Conservation (phyloP, 2,329 filamentous ascomycete genomes). For the Ophiostoma himal-ulmi region DNA sequence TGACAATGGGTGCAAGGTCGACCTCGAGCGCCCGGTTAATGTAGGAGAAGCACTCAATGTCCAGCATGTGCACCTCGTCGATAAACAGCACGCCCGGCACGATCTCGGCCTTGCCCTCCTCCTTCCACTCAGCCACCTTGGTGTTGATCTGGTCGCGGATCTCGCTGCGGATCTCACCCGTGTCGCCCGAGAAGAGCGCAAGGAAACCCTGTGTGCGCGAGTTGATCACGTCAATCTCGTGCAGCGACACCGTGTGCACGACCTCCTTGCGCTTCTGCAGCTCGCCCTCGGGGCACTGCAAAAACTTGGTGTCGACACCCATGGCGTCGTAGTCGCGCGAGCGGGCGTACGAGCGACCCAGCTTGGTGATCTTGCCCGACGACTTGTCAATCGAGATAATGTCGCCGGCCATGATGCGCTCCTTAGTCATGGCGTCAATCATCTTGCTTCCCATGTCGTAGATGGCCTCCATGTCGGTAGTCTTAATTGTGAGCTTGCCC, state of each 20-base stretch:
- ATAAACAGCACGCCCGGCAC: slow-evolving; percentile 97
- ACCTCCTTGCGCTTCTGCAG: slow-evolving; percentile 96
- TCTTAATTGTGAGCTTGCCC: slow-evolving; percentile 98
- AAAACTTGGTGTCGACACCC: slow-evolving; percentile 96
- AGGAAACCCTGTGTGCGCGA: slow-evolving; percentile 97
- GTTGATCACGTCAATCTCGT: slow-evolving; percentile 99
- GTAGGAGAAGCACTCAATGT: slow-evolving; percentile 98
- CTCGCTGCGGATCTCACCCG: slow-evolving; percentile 93
- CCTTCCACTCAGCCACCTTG: slow-evolving; percentile 98
- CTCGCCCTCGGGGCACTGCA: slow-evolving; percentile 95
- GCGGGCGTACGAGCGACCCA: slow-evolving; percentile 88
- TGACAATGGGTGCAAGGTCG: slow-evolving; percentile 91
- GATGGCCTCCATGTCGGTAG: slow-evolving; percentile 98
- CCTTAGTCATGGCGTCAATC: slow-evolving; percentile 99
- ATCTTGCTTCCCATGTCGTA: slow-evolving; percentile 99
- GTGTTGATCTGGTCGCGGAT: slow-evolving; percentile 98
- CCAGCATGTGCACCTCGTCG: slow-evolving; percentile 98
- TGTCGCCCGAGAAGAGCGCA: slow-evolving; percentile 95
- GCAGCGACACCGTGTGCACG: slow-evolving; percentile 90
- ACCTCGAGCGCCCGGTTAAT: slow-evolving; percentile 95
- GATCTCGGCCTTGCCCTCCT: slow-evolving; percentile 97
- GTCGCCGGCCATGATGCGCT: slow-evolving; percentile 97
- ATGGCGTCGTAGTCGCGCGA: slow-evolving; percentile 98
- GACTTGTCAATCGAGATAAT: slow-evolving; percentile 99
- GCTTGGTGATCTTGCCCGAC: slow-evolving; percentile 94